Percentiles rank a stretch among this genome's conserved stretches.
These are phyloP conservation scores for Cystobasidium tubakii DNA, from an alignment of 768 basidiomycete species.

Conservation along the genomic window DNA sequence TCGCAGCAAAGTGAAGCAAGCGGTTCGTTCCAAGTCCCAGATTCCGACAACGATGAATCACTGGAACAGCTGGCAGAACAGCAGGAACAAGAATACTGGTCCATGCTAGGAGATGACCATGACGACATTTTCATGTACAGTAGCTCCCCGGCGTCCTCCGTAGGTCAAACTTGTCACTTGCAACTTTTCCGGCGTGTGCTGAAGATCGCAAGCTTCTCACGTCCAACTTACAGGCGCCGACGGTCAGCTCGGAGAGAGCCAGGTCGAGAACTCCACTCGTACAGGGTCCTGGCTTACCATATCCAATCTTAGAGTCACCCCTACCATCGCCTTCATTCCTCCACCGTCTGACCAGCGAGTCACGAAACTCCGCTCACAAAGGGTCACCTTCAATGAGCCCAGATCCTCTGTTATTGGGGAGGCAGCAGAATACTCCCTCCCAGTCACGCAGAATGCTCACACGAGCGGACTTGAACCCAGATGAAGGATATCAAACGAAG, in stretches of 20 bases:
- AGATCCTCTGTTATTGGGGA: background rate
- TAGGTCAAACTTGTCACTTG: background rate
- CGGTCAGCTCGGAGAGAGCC: background rate
- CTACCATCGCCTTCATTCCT: background rate
- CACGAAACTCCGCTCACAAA: background rate
- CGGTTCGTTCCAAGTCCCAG: constrained; percentile 5
- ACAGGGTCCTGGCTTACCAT: background rate
- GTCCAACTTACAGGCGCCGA: background rate
- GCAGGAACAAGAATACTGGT: constrained; percentile 20
- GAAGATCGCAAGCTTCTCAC: background rate
- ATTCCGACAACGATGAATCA: constrained; percentile 24
- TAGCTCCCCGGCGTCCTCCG: background rate
- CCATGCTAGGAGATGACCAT: background rate
- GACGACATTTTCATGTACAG: background rate
- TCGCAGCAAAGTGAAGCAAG: background rate
- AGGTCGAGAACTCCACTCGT: background rate
- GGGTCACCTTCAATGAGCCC: constrained; percentile 4
- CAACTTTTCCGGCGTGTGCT: background rate
- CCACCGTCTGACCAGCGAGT: background rate
- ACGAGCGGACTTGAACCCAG: background rate
- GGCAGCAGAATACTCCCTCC: background rate
- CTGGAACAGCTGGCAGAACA: constrained; percentile 13
- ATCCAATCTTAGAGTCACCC: background rate
- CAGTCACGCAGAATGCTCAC: background rate
- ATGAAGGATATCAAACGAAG: constrained; percentile 13